Conservation (phyloP, 805 yeast genomes). For the Myxozyma mucilagina region DNA sequence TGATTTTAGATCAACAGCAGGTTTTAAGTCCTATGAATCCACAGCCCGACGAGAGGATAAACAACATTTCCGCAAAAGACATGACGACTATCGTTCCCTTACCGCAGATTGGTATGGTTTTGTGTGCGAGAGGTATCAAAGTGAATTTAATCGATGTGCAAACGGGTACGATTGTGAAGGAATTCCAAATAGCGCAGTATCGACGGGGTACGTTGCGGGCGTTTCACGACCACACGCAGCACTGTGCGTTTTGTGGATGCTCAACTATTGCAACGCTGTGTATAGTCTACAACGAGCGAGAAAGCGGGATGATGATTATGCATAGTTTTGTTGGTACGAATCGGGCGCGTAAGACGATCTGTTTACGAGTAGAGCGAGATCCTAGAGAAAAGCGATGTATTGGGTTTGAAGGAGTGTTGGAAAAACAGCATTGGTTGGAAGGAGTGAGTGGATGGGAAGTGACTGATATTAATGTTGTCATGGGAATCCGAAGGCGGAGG, state of each 20-base stretch:
- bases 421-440: slow-evolving; percentile 65
- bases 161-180: slow-evolving; percentile 68
- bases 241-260: slow-evolving; percentile 89
- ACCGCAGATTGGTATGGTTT: slow-evolving; percentile 73
- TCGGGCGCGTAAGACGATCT: slow-evolving; percentile 74
- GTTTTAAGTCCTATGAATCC: slow-evolving; percentile 7
- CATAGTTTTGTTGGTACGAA: slow-evolving; percentile 75
- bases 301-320: slow-evolving; percentile 55
- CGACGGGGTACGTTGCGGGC: slow-evolving; percentile 62
- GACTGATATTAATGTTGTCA: slow-evolving; percentile 72
- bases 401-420: slow-evolving; percentile 75
- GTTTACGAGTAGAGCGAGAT: slow-evolving; percentile 89
- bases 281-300: slow-evolving; percentile 67
- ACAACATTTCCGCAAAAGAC: neutral
- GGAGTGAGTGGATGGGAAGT: slow-evolving; percentile 76
- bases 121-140: slow-evolving; percentile 54
- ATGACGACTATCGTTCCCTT: slow-evolving; percentile 39
- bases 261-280: slow-evolving; percentile 74
- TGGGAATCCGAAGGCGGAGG: slow-evolving; percentile 55
- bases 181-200: slow-evolving; percentile 61
- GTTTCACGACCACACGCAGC: slow-evolving; percentile 81
- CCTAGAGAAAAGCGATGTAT: slow-evolving; percentile 87
- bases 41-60: neutral
- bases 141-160: slow-evolving; percentile 77
- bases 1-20: slow-evolving; percentile 12